Percentiles rank a stretch among this genome's conserved stretches.
Evolutionary conservation across 2,329 filamentous ascomycete species (phyloP).

Genomic region (Xylariaceae sp.): DNA sequence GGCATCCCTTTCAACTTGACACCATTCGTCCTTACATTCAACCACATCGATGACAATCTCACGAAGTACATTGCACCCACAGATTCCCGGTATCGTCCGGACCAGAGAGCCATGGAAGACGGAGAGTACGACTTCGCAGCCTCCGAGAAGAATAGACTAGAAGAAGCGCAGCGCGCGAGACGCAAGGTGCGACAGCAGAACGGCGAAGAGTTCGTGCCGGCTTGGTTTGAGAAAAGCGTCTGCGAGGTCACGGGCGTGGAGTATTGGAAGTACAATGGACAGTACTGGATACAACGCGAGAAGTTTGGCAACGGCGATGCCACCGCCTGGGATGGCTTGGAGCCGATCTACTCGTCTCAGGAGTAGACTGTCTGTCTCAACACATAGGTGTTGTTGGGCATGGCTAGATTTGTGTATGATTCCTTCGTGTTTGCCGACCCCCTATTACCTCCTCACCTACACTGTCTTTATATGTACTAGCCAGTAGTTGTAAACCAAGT

Average conservation of each 20-base stretch:
- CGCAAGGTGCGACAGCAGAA: constrained; percentile 65
- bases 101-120: constrained; percentile 97
- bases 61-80: constrained; percentile 77
- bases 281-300: constrained; percentile 78
- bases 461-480: too few relatives aligned
- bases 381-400: background rate
- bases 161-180: constrained; percentile 81
- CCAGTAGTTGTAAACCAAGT: too few relatives aligned
- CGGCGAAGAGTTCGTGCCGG: constrained; percentile 76
- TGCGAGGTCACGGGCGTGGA: constrained; percentile 80
- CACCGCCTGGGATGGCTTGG: constrained; percentile 63
- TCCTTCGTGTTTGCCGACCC: too few relatives aligned
- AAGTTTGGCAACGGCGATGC: constrained; percentile 56
- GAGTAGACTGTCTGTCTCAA: constrained; percentile 6
- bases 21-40: constrained; percentile 90
- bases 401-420: background rate
- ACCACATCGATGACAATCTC: constrained; percentile 83
- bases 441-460: too few relatives aligned
- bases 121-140: constrained; percentile 94
- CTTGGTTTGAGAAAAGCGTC: constrained; percentile 73
- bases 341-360: constrained; percentile 60
- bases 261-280: constrained; percentile 83
- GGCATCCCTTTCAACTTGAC: constrained; percentile 96
- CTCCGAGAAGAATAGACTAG: constrained; percentile 86
- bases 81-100: constrained; percentile 85